These are phyloP conservation scores for Zangia roseola DNA, from an alignment of 768 basidiomycete species.

Conservation along the genomic window DNA sequence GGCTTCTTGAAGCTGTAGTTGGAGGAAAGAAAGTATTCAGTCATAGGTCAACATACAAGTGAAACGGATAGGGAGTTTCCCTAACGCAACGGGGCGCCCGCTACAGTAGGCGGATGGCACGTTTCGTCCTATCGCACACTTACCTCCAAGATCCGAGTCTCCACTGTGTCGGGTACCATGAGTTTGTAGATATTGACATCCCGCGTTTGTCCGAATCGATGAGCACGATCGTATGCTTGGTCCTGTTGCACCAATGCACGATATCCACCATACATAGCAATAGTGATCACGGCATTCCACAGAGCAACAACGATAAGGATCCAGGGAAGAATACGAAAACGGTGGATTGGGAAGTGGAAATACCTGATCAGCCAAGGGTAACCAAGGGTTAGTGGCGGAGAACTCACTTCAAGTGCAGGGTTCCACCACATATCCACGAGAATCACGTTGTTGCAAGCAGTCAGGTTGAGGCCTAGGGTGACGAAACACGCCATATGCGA, in stretches of 20 bases:
- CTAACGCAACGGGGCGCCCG: too few species aligned
- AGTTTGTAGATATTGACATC: constrained; percentile 89
- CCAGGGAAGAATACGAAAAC: not conserved
- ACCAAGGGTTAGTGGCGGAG: not conserved
- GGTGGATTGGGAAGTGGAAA: not conserved
- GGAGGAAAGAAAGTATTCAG: not conserved
- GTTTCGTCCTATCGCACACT: constrained; percentile 7
- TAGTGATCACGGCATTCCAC: not conserved
- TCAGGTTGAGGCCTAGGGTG: constrained; percentile 75
- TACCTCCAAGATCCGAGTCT: constrained; percentile 79
- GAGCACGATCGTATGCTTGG: constrained; percentile 91
- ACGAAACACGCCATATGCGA: constrained; percentile 3
- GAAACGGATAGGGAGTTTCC: too few species aligned
- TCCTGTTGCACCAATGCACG: constrained; percentile 45
- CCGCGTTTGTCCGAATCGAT: constrained; percentile 85
- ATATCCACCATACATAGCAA: not conserved
- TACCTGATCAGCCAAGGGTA: constrained; percentile 7
- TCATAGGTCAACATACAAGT: not conserved
- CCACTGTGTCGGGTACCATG: constrained; percentile 82
- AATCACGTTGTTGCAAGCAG: constrained; percentile 92
- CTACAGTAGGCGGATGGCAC: too few species aligned
- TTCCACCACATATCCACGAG: constrained; percentile 96
- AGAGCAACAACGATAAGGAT: not conserved
- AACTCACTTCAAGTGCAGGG: constrained; percentile 73
- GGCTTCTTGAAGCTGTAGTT: constrained; percentile 75